Percentiles rank a stretch among this genome's conserved stretches.
Conservation (phyloP, 345 rosid species). For the Nasturtium officinale region DNA sequence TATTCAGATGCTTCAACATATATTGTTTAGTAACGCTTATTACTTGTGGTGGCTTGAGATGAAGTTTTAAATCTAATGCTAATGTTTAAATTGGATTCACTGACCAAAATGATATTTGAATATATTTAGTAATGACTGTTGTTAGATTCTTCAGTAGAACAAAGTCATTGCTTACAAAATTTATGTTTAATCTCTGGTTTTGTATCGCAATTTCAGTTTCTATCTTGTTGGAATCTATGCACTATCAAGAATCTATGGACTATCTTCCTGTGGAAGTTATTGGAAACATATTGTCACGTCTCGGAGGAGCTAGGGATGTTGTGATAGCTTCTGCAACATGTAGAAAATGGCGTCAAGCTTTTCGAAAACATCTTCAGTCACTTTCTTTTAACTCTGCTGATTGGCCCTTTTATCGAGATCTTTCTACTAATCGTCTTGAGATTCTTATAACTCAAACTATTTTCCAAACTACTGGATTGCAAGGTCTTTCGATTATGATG, state of each 20-base stretch:
- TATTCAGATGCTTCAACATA: not conserved
- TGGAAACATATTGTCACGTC: conserved; percentile 81
- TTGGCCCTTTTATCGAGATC: conserved; percentile 60
- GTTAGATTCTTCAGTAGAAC: conserved; percentile 6
- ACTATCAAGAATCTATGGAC: conserved; percentile 67
- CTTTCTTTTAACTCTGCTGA: conserved; percentile 76
- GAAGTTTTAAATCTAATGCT: conserved; percentile 11
- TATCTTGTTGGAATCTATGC: conserved; percentile 51
- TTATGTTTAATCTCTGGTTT: conserved; percentile 14
- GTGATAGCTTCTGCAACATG: conserved; percentile 84
- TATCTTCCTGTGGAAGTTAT: conserved; percentile 86
- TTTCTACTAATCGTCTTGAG: conserved; percentile 59
- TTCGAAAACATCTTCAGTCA: conserved; percentile 61
- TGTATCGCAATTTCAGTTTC: not conserved
- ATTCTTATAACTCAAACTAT: conserved; percentile 82
- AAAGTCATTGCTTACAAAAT: not conserved
- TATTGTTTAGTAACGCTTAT: too few species aligned
- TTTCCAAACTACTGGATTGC: conserved; percentile 73
- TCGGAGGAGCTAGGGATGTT: conserved; percentile 79
- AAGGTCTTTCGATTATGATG: conserved; percentile 69
- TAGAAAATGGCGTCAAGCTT: conserved; percentile 85
- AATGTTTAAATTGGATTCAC: not conserved
- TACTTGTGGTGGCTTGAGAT: not conserved
- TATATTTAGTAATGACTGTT: too few species aligned
- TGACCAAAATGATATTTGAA: too few species aligned